Evolutionary conservation across 176 grass and related monocot species (phyloP), one percentile per base, ranked within the genome.

Genomic region (Cenchrus americanus): DNA sequence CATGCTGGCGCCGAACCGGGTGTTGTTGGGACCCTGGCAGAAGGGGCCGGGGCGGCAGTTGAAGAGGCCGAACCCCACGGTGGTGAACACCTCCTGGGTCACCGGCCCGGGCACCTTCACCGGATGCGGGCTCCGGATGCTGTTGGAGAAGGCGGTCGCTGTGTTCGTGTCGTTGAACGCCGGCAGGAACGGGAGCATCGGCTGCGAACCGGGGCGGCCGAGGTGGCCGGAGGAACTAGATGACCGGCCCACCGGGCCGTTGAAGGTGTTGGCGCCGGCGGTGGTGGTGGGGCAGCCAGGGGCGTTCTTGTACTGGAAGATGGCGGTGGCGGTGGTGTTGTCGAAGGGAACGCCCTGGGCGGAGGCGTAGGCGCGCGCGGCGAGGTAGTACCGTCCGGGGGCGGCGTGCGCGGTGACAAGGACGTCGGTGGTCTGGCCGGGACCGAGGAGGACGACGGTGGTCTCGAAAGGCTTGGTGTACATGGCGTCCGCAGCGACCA

Each of bases 391-490:
- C 9, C 93, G 89, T n/a, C 91, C 91, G 21, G 85, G 60, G 9
- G 89, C 84, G 19, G 86, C 87, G 83, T 92, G 82, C 60, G 93
- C 80, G 49, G 89, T 91, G 87, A 99, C 65, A 51, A 99, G 91
- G 58, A 95, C 96, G 73, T 98, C 96, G 22, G 93, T 92, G 80
- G 96, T 99, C 81, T 99, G 91, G 41, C 96, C 96, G 5, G 96
- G 96, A 13, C 82, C 91, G 12, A 99, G 74, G 51, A 95, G 68
- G 70, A 99, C 14, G 60, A 94, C 80, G 41, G 73, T 65, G 46
- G 96, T 99, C 8, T 77, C 70, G 83, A 92, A 94, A 10, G 96
- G 93, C 82, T 82, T 95, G 21, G 80, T 90, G 87, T 95, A 99
- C 80, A 75, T 53, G 37, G 96, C 91, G 85, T 99, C 96, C 14